Evolutionary conservation across 108 stramenopile genomes (phyloP).

Genomic region (Ochromonas danica): DNA sequence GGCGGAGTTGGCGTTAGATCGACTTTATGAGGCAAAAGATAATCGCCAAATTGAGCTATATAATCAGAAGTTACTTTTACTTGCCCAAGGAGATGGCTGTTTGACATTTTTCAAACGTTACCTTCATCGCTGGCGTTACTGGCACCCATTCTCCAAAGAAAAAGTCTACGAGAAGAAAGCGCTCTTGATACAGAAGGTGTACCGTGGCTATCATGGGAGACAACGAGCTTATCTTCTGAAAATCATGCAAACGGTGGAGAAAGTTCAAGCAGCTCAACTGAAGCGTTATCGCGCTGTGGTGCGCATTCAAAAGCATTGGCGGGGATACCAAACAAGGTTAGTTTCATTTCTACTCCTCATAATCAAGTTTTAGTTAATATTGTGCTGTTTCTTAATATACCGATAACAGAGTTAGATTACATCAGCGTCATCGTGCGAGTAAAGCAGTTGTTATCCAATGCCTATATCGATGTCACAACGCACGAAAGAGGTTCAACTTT

Average conservation of each 20-base stretch:
- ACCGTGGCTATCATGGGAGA: constrained; percentile 8
- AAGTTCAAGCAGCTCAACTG: neutral
- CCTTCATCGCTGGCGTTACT: neutral
- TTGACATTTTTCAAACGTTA: neutral
- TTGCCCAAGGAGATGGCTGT: neutral
- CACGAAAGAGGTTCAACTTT: neutral
- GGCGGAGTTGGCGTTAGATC: neutral
- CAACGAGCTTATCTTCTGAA: neutral
- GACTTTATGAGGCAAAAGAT: neutral
- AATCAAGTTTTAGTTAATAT: too few relatives aligned
- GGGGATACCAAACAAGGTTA: neutral
- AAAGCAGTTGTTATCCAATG: neutral
- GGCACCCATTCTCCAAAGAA: neutral
- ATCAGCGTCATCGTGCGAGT: neutral
- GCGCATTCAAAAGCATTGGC: neutral
- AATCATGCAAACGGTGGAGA: neutral
- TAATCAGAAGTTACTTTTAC: neutral
- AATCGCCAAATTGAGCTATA: neutral
- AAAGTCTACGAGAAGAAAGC: neutral
- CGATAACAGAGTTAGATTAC: too few relatives aligned
- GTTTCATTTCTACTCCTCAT: neutral
- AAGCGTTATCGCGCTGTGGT: neutral
- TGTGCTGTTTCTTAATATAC: too few relatives aligned
- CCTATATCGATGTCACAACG: neutral
- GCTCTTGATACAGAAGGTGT: neutral